Base-by-base conservation (phyloP, 1,139 yeast species). In the Saccharomyces uvarum region DNA sequence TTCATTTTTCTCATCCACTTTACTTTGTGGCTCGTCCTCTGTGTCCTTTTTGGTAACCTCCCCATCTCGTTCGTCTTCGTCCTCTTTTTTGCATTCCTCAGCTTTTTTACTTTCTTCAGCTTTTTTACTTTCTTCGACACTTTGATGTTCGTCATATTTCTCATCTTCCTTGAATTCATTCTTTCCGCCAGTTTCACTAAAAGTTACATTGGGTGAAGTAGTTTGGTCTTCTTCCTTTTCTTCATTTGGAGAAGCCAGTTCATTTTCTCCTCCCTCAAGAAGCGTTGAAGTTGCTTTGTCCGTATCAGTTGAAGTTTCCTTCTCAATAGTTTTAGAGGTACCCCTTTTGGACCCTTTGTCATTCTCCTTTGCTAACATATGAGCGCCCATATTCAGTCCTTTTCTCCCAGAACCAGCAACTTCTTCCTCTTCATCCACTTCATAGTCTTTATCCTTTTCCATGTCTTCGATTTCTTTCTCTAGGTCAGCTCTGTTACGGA, bases 401-500 rank as follows among this genome's bases (percentile, higher is more conserved):
- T 68, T 68, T 48, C 72, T 61, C 2, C 72, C 72, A 1, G 71
- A 65, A 4, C 70, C 70, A 1, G 70, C 68, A 32, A 61, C 68
- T 56, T 67, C 70, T 27, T 62, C 66, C 29, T 57, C 62, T 11
- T 53, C 60, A 14, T 59, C 59, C 11, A 57, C 66, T 33, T 67
- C 64, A 51, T 59, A 62, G 49, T 63, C 69, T 52, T 61, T 65
- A 50, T 65, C 70, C 44, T 57, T 62, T 21, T 64, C 70, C 58
- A 61, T 57, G 9, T 80, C 76, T 8, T 82, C 89, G 29, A 84
- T 84, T 63, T 90, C 98, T 53, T 82, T 85, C 63, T 93, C 98
- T 1, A 90, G 85, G 55, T 93, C 98, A 0, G 88, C 80, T 49
- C 97, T 75, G 65, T 84, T 90, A 60, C 93, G 78, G 4, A 93